Percentiles rank a stretch among this genome's conserved stretches.
Conservation (phyloP, 2,329 filamentous ascomycete genomes). For the Monilinia vaccinii-corymbosi region DNA sequence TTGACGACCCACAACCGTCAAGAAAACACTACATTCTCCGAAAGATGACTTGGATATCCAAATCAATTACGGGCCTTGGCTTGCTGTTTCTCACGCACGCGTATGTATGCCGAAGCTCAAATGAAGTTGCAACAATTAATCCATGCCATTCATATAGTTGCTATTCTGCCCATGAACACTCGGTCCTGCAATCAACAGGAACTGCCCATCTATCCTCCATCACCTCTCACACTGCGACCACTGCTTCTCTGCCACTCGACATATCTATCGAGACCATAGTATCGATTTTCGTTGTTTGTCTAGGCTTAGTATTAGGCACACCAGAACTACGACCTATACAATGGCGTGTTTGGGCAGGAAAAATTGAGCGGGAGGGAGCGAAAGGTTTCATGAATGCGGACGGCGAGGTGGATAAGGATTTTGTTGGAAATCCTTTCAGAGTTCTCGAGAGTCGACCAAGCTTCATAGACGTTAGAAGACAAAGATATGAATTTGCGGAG, state of each 20-base stretch:
- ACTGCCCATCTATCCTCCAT: constrained; percentile 39
- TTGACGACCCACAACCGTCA: not conserved
- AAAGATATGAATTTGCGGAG: constrained; percentile 68
- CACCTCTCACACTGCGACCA: constrained; percentile 34
- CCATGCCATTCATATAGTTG: constrained; percentile 50
- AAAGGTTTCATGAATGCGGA: constrained; percentile 46
- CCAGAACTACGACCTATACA: constrained; percentile 76
- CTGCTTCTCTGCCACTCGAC: constrained; percentile 62
- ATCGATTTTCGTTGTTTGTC: constrained; percentile 69
- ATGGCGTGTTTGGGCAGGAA: constrained; percentile 72
- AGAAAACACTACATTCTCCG: not conserved
- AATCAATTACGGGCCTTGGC: constrained; percentile 62
- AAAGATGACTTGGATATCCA: constrained; percentile 63
- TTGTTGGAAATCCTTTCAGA: constrained; percentile 68
- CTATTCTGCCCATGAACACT: constrained; percentile 93
- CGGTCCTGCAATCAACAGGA: constrained; percentile 55
- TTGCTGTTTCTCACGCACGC: constrained; percentile 75
- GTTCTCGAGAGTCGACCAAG: constrained; percentile 70
- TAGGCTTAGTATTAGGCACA: constrained; percentile 72
- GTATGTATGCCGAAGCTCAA: constrained; percentile 43
- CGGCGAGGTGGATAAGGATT: constrained; percentile 61
- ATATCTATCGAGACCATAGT: constrained; percentile 80
- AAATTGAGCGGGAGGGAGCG: constrained; percentile 70
- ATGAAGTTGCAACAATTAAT: not conserved
- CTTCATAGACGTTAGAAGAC: constrained; percentile 80